Base-by-base conservation (phyloP, 2,329 filamentous ascomycete genomes). In the Phialophora expanda region DNA sequence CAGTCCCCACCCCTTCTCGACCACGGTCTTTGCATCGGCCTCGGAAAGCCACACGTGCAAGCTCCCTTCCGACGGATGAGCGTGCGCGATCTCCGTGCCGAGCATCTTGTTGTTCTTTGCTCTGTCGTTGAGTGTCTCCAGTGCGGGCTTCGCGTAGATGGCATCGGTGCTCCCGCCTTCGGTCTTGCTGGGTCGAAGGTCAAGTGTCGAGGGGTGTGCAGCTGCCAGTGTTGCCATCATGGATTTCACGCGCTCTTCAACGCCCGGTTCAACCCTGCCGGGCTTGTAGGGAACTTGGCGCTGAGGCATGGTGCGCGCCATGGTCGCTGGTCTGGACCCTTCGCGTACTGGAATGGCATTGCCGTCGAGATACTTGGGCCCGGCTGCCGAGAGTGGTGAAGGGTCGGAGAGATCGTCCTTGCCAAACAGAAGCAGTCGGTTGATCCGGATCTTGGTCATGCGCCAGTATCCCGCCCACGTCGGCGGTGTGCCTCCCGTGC, bases 391-490 rank as follows among this genome's bases (percentile, higher is more conserved):
- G 12, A 70, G 66, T 6, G 53, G 38, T 32, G 68, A 62, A 17
- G 68, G 24, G 53, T 70, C 66, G 28, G 56, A 56, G 6, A 70
- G 68, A 34, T 70, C 61, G 50, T 68, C 66, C 46, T 62, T 57
- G 12, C 62, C 63, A n/a, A 68, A 65, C 17, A 65, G 63, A 3
- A 68, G 56, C 17, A 68, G 6, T 14, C 64, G 66, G 32, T 66
- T 64, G 56, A 70, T 20, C 1, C 68, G 63, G 14, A 70, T 22
- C 55, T 70, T 70, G 32, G 68, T 70, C 68, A 70, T 70, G 34
- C 68, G 61, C 68, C 66, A 68, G 66, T 70, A 70, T 0, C 68
- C 68, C 9, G 65, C 61, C 68, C 68, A 70, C 8, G 68, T 70
- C 4, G 68, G 66, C n/a, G 68, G 68, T 11, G 68, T 70, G 41